Base-by-base conservation (phyloP, 441 rosid species). In the Adansonia rubrostipa region DNA sequence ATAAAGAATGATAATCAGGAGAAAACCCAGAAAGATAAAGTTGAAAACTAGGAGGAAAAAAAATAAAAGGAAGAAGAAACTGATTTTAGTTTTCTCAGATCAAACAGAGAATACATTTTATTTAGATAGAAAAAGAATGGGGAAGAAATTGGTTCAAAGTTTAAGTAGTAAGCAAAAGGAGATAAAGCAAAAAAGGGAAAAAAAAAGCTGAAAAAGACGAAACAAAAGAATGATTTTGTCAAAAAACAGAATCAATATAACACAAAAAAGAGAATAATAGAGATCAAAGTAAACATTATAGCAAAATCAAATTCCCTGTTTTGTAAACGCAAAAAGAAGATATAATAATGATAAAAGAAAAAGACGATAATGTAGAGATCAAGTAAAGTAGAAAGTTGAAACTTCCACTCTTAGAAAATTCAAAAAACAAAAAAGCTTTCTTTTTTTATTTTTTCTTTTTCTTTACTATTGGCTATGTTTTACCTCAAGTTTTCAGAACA, bases 171-270 rank as follows among this genome's bases (percentile, higher is more conserved):
- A 84, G 84, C 73, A 77, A 57, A 61, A 81, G 79, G 71, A 79
- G 78, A 85, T 24, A 82, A 87, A 83, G 80, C 84, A 78, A 77
- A 77, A 60, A 62, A 68, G 79, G 61, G 4, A 77, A 86, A 88
- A 84, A 83, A 78, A 80, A 84, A 42, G 40, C 40, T 3, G 40
- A 36, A 36, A 84, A 78, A 80, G 90, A 87, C 87, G 86, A 84
- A 83, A 80, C 62, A 80, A 82, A 82, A 80, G 85, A 61, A 81
- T 75, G 82, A 79, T 77, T 77, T 84, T 85, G 85, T 83, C 85
- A 80, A 80, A 77, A 54, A 36, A 36, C 76, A 85, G 76, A 82
- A 85, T 74, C 83, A 78, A 82, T 54, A 76, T 56, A 51, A 42
- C 66, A 56, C 60, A 53, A 9, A 78, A 77, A 47, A n/a, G 62